Conservation (phyloP, 1,284 basidiomycete species). For the Heterobasidion irregulare region DNA sequence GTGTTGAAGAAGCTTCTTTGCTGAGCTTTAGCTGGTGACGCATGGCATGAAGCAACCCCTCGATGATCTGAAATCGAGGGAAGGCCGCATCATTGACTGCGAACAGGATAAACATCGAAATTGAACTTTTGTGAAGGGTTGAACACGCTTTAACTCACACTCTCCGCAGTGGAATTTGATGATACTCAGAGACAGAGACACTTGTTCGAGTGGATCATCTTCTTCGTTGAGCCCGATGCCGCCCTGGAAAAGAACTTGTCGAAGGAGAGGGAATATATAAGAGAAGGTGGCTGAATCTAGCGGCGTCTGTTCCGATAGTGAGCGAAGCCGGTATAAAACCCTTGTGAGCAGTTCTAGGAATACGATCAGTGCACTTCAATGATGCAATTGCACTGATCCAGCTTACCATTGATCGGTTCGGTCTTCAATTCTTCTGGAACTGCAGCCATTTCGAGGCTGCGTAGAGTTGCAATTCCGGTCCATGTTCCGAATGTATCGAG, state of each 20-base stretch:
- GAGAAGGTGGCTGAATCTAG: slow-evolving; percentile 85
- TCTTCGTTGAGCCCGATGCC: slow-evolving; percentile 56
- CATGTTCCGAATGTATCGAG: slow-evolving; percentile 62
- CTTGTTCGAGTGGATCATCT: slow-evolving; percentile 83
- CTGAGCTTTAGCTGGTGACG: slow-evolving; percentile 74
- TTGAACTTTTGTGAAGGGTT: slow-evolving; percentile 1
- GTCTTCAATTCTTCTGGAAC: slow-evolving; percentile 69
- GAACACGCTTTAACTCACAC: slow-evolving; percentile 44
- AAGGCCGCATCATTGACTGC: slow-evolving; percentile 62
- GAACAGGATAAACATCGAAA: neutral
- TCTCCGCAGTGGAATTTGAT: slow-evolving; percentile 82
- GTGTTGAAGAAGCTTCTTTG: slow-evolving; percentile 80
- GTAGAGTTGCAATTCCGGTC: slow-evolving; percentile 75
- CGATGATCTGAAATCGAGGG: slow-evolving; percentile 67
- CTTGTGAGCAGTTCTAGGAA: slow-evolving; percentile 56
- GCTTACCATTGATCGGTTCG: slow-evolving; percentile 65
- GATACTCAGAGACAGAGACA: slow-evolving; percentile 79
- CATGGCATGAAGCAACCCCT: slow-evolving; percentile 71
- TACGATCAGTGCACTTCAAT: neutral
- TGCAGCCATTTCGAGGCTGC: slow-evolving; percentile 56
- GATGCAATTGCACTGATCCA: neutral
- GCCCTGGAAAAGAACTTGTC: slow-evolving; percentile 59
- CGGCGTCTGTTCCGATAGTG: slow-evolving; percentile 73
- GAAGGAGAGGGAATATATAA: slow-evolving; percentile 75
- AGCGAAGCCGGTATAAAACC: slow-evolving; percentile 82